Evolutionary conservation across 345 rosid species (phyloP).

Genomic region (Brassica carinata): DNA sequence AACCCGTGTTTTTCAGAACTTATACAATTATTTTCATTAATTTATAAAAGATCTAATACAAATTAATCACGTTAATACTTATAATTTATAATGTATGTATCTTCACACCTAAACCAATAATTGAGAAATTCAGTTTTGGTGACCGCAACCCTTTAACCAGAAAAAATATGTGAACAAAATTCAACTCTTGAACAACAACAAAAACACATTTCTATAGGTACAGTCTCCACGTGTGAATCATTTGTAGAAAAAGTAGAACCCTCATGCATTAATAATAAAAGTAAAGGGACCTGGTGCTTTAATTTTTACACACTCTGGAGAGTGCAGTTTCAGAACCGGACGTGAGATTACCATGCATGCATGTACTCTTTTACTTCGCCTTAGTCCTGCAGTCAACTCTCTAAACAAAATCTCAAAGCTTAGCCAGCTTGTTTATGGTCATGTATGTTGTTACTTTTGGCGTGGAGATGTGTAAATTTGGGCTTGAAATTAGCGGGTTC

Average conservation of each 20-base stretch:
- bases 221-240: neutral
- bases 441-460: neutral
- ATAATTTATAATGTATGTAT: neutral
- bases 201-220: neutral
- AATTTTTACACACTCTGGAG: neutral
- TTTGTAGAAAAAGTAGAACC: neutral
- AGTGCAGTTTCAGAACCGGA: neutral
- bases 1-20: constrained; percentile 13
- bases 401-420: neutral
- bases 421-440: neutral
- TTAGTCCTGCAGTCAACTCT: neutral
- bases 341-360: neutral
- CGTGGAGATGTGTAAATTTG: neutral
- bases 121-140: neutral
- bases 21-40: neutral
- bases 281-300: neutral
- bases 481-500: neutral
- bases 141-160: neutral
- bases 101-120: neutral
- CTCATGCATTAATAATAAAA: neutral
- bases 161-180: neutral
- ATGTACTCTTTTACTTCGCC: neutral
- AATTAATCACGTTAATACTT: neutral
- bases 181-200: neutral
- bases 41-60: neutral